Base-by-base conservation (phyloP, 306 rosid genomes). In the Inga leiocalycina region DNA sequence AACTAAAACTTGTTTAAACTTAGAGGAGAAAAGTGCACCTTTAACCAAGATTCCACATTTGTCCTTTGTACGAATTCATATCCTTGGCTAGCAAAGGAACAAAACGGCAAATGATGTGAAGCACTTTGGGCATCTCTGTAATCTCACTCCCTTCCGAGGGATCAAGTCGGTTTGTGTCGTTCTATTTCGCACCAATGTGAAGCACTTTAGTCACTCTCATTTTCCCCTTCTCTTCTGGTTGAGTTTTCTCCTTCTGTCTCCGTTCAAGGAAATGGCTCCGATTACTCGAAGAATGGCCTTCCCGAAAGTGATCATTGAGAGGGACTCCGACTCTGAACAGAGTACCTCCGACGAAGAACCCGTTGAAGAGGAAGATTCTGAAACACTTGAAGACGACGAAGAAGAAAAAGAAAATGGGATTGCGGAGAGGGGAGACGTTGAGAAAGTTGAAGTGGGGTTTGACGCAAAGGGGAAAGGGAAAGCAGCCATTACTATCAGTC, bases 281-380 rank as follows among this genome's bases (percentile, higher is more conserved):
- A 65, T 80, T 19, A 87, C 93, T 75, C 87, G 98, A 84, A 84
- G 90, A 87, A n/a, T 6, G 69, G 34, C 89, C 1, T 93, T 95
- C 46, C 98, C 96, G 10, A 88, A 84, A 45, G 97, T 95, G 6
- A 57, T 93, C 59, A 85, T 92, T 16, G 93, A 92, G 84, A 86
- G 88, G 70, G 99, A 93, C 77, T 67, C 89, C 16, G 96, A 93
- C 59, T 92, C 97, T 32, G 99, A 93, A 84, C 83, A 83, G 65
- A 95, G 94, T 84, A 87, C 98, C 3, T 91, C 97, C 3, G 92
- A 89, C 0, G 98, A 94, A 30, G 94, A 89, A 27, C 91, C 84
- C 71, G 83, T 78, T 0, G 82, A 68, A 20, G 89, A 80, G 0
- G 85, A 80, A 44, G 83, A 59, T 8, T n/a, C 30, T 59, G 66